Evolutionary conservation across 208 protist species (phyloP).

Genomic region (Entamoeba invadens): DNA sequence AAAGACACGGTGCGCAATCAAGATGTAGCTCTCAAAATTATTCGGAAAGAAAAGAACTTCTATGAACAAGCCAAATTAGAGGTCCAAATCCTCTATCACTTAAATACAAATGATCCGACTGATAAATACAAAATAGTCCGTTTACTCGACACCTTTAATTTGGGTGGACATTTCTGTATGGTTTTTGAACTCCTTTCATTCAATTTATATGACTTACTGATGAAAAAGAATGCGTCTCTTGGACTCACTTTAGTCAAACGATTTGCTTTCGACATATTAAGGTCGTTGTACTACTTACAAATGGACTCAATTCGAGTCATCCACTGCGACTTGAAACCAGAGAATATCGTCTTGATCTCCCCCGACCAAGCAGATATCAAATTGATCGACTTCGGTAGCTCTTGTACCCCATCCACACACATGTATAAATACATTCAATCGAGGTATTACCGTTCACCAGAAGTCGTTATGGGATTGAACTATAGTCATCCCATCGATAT

Average conservation of each 20-base stretch:
- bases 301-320: constrained; percentile 20
- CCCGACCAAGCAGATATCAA: neutral
- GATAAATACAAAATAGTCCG: constrained; percentile 13
- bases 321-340: constrained; percentile 52
- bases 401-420: neutral
- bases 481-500: constrained; percentile 85
- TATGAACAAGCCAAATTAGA: constrained; percentile 32
- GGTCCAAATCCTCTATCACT: constrained; percentile 24
- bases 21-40: constrained; percentile 32
- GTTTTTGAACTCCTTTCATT: constrained; percentile 60
- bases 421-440: constrained; percentile 73
- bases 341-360: constrained; percentile 53
- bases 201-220: constrained; percentile 63
- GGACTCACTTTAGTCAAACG: constrained; percentile 48
- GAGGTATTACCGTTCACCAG: constrained; percentile 69
- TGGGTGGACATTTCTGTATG: constrained; percentile 44
- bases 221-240: constrained; percentile 56
- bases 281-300: constrained; percentile 4
- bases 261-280: constrained; percentile 35
- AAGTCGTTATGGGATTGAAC: constrained; percentile 75
- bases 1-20: constrained; percentile 12
- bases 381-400: constrained; percentile 1
- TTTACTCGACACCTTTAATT: constrained; percentile 25
- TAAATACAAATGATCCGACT: neutral
- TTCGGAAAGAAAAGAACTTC: constrained; percentile 40